These are phyloP conservation scores for Colletotrichum australisinense DNA, from an alignment of 2,329 filamentous ascomycete species.

Conservation along the genomic window DNA sequence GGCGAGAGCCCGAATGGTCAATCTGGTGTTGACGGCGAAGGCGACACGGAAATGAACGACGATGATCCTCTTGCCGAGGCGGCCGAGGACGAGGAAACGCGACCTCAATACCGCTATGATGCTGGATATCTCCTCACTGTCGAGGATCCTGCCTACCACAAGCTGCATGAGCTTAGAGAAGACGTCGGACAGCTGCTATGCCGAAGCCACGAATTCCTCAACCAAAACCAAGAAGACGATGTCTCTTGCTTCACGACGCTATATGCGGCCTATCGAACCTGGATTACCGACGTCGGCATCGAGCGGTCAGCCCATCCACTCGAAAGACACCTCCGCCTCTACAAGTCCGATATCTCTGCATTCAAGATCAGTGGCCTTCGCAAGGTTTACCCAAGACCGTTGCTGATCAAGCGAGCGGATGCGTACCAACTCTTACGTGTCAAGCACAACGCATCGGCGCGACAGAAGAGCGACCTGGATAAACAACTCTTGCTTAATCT, in stretches of 20 bases:
- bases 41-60: conserved; percentile 51
- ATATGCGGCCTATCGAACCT: conserved; percentile 92
- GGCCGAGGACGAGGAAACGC: conserved; percentile 83
- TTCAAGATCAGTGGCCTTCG: conserved; percentile 95
- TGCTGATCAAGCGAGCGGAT: conserved; percentile 93
- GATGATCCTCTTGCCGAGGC: conserved; percentile 70
- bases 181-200: conserved; percentile 84
- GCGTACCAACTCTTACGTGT: conserved; percentile 95
- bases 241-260: conserved; percentile 94
- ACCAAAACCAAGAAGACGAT: conserved; percentile 89
- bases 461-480: conserved; percentile 91
- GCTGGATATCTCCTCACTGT: conserved; percentile 83
- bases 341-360: conserved; percentile 86
- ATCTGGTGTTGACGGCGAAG: conserved; percentile 61
- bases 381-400: conserved; percentile 90
- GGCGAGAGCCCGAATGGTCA: conserved; percentile 52
- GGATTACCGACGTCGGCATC: conserved; percentile 98
- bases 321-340: conserved; percentile 85
- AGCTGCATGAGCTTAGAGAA: conserved; percentile 84
- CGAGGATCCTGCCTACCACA: conserved; percentile 71
- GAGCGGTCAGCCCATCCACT: conserved; percentile 94
- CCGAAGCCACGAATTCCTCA: conserved; percentile 85
- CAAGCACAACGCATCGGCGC: conserved; percentile 90
- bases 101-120: conserved; percentile 88
- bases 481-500: conserved; percentile 87